These are phyloP conservation scores for Stereocaulon alpinum DNA, from an alignment of 495 filamentous ascomycete genomes.

Conservation along the genomic window DNA sequence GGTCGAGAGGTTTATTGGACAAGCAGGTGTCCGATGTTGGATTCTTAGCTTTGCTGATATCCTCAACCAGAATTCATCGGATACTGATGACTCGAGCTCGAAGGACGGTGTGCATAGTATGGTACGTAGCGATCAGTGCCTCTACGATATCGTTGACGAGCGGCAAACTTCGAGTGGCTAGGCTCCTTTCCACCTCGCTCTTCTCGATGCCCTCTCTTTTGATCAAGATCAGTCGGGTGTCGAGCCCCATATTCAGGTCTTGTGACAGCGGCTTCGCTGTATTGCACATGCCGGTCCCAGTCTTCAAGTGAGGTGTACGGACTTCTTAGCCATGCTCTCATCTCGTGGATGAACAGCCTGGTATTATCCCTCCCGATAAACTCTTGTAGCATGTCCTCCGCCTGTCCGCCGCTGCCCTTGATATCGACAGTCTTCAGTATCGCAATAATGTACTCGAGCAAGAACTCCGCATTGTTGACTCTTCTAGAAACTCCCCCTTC, in stretches of 20 bases:
- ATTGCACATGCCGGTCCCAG: conserved; percentile 79
- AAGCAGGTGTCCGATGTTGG: too few relatives aligned
- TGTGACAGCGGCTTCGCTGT: conserved; percentile 30
- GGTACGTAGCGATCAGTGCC: conserved; percentile 2
- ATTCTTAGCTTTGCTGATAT: background rate
- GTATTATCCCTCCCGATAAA: conserved; percentile 74
- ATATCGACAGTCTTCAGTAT: conserved; percentile 86
- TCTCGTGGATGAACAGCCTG: conserved; percentile 72
- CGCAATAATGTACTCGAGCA: conserved; percentile 80
- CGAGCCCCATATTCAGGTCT: background rate
- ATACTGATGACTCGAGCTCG: background rate
- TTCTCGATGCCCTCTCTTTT: background rate
- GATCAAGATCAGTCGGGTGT: background rate
- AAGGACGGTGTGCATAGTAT: background rate
- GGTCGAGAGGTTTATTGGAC: too few relatives aligned
- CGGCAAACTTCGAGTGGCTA: background rate
- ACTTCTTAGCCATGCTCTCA: conserved; percentile 71
- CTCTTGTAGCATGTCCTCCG: conserved; percentile 79
- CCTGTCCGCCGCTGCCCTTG: conserved; percentile 73
- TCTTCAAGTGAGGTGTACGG: conserved; percentile 56
- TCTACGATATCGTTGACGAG: background rate
- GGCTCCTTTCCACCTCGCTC: background rate
- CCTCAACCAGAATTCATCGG: background rate
- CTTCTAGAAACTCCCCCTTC: conserved; percentile 33
- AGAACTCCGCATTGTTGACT: conserved; percentile 73